A percentile compares a stretch with the other conserved stretches of the same genome.
phyloP scores from a whole-genome alignment of 345 rosid species.

The Eucalyptus pauciflora region DNA sequence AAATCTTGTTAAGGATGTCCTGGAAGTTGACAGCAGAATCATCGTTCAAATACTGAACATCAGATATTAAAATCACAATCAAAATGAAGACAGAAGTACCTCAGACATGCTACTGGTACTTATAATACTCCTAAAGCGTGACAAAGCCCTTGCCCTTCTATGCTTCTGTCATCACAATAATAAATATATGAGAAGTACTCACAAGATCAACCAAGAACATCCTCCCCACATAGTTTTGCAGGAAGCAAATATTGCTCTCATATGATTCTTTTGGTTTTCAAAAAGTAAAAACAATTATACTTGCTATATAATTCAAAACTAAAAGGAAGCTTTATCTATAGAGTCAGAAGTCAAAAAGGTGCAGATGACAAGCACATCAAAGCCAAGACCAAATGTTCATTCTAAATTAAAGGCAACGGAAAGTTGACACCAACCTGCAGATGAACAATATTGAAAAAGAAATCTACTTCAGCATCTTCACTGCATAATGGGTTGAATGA shows the following conservation, averaged over 20 bases:
- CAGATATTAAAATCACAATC: background rate
- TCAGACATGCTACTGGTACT: conserved; percentile 31
- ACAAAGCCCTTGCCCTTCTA: conserved; percentile 64
- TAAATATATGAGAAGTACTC: background rate
- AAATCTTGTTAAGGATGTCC: conserved; percentile 64
- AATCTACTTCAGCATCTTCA: conserved; percentile 78
- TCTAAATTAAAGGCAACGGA: background rate
- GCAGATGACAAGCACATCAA: background rate
- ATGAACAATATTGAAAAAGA: conserved; percentile 66
- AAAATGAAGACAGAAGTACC: conserved; percentile 16
- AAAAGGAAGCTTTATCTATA: background rate
- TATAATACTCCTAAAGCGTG: conserved; percentile 45
- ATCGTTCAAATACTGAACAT: background rate
- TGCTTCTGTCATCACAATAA: conserved; percentile 45
- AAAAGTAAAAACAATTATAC: background rate
- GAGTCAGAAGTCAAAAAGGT: background rate
- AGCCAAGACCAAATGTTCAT: background rate
- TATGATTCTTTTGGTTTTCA: background rate
- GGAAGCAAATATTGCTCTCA: background rate
- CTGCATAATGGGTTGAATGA: conserved; percentile 60
- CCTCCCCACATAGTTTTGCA: background rate
- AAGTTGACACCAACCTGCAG: conserved; percentile 41
- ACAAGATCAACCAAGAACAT: background rate
- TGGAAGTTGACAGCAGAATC: conserved; percentile 11
- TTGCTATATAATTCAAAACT: background rate